Base-by-base conservation (phyloP, 305 asterid genomes). In the Plantago rigida region DNA sequence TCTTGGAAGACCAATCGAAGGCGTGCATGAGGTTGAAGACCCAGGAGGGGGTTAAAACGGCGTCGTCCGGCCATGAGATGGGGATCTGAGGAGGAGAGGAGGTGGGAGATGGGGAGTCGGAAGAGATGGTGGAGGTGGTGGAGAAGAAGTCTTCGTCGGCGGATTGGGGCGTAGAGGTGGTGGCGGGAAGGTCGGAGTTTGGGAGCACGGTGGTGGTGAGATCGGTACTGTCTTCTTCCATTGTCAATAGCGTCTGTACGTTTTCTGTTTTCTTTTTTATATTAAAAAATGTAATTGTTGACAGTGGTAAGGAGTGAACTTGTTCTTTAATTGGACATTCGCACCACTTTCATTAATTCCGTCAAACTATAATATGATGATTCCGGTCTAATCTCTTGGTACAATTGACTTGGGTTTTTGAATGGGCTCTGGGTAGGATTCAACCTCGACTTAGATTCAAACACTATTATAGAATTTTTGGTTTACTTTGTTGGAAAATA, bases 1-100 rank as follows among this genome's bases (percentile, higher is more conserved):
- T 64, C 67, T 79, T 75, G 26, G 95, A 87, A 14, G 88, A 84
- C 88, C 89, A 86, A 46, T 87, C 96, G 69, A 91, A 91, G 24
- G 90, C 65, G 41, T 73, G 80, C 90, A 84, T 84, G 64, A 91
- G 80, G 66, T 84, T 69, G 10, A 67, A 67, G 51, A 86, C 88
- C 95, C 95, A 91, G 17, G 71, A 47, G 44, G 63, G 56, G 62
- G 88, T 24, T 10, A 52, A 75, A 70, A 87, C 72, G 51, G 29
- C 50, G 55, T 87, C 87, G 67, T 64, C 77, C 19, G 98, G 94
- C 95, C 92, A 91, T 53, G 81, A 42, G 76, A 91, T 68, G 65
- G 97, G 96, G 81, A 84, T 81, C 84, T 84, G 85, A 1, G 85
- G 94, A 52, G 51, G 77, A 2, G 26, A 22, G 26, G 26, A 22